Conservation (phyloP, 2,329 filamentous ascomycete species). For the Pestalotiopsis sp. region DNA sequence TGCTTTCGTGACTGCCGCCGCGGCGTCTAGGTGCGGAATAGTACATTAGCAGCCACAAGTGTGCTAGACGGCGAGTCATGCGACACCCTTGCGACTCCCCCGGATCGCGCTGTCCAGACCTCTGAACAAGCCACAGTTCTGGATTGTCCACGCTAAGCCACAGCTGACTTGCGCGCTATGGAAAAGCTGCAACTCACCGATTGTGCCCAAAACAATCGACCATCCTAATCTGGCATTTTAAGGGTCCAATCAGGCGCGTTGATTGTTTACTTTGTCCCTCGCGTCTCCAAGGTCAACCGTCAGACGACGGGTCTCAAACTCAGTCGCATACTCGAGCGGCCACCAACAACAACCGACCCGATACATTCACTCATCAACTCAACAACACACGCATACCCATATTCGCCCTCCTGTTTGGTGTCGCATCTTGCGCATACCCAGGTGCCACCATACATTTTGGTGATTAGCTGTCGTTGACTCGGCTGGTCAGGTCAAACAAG, state of each 20-base stretch:
- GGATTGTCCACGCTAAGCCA: background rate
- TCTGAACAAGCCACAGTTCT: background rate
- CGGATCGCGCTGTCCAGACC: too few species aligned
- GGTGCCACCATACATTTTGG: background rate
- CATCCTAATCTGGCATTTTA: background rate
- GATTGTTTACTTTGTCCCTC: conserved; percentile 9
- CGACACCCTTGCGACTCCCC: too few species aligned
- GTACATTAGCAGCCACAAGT: too few species aligned
- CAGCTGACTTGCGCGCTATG: background rate
- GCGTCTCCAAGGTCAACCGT: conserved; percentile 3
- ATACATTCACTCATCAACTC: conserved; percentile 1
- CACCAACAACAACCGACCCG: conserved; percentile 9
- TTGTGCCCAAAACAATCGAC: background rate
- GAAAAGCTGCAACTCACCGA: background rate
- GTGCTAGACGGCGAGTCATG: too few species aligned
- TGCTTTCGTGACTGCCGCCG: too few species aligned
- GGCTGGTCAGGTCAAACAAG: background rate
- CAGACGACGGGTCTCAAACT: background rate
- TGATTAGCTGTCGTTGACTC: conserved; percentile 4
- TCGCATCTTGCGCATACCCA: background rate
- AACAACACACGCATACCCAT: background rate
- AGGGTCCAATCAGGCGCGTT: background rate
- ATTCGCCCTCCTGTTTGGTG: background rate
- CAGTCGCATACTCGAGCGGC: conserved; percentile 4
- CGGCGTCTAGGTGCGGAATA: too few species aligned